Base-by-base conservation (phyloP, 306 rosid species). In the Vigna angularis region DNA sequence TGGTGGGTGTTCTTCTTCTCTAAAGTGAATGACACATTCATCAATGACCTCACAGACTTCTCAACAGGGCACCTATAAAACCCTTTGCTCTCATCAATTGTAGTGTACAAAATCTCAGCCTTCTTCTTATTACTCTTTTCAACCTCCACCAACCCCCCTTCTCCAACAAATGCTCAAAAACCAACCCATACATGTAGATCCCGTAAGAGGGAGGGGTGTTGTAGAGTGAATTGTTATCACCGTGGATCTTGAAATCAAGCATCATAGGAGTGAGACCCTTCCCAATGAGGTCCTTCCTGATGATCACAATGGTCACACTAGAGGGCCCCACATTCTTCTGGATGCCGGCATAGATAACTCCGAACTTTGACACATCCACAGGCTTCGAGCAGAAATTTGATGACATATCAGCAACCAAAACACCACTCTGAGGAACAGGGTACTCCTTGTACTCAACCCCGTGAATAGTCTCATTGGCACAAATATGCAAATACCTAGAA, bases 281-380 rank as follows among this genome's bases (percentile, higher is more conserved):
- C 1, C 98, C 99, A 44, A 95, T 90, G 81, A 95, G 87, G 85
- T 95, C 97, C 64, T 95, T 95, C 80, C 89, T 84, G 36, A 95
- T 58, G 11, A 95, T 95, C 70, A 91, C 98, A 69, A 93, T 74
- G 28, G 99, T 90, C n/a, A 95, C 99, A 42, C 99, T 98, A 13
- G 99, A 87, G 1, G 98, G 99, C 1, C 98, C 98, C 58, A 95
- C 98, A 42, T 95, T 95, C 84, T 95, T 95, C 91, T 95, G 98
- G 0, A 98, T 97, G 5, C 97, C 99, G 0, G 96, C 99, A 57
- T 95, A 93, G 59, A 95, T 93, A 53, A 90, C 69, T 9, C 99
- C 96, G 8, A 95, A 95, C 11, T 77, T 93, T 0, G 97, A 91
- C 45, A 93, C 91, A 70, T 95, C 97, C 44, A 93, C 98, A 0